Base-by-base conservation (phyloP, 441 rosid genomes). In the Mallotus japonicus region DNA sequence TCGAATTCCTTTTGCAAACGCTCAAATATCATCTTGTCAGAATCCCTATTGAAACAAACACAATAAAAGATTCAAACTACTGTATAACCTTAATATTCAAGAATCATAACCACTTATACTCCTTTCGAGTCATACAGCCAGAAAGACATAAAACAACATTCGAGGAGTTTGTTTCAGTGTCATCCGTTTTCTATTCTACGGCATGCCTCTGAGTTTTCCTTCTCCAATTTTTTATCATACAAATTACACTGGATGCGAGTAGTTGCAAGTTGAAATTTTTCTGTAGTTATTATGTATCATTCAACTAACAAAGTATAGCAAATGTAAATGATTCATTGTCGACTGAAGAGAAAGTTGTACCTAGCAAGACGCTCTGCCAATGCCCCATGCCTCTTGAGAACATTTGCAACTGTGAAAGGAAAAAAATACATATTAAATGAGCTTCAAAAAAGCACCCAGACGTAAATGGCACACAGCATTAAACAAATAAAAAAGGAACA, bases 1-100 rank as follows among this genome's bases (percentile, higher is more conserved):
- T 92, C 96, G 83, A 95, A 95, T 80, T 95, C 99, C 73, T 88
- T 92, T 76, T 78, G 93, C 40, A 95, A 85, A 63, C 92, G 98
- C 81, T 88, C 97, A 80, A 83, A 92, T 79, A 91, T 81, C 80
- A 74, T 82, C 86, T 92, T 95, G 80, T 95, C 97, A 73, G 99
- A 95, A 80, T 95, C 98, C 91, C 98, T 92, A 69, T 40, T 58
- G 19, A 68, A 73, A 22, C 73, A 83, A 73, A 44, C 44, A 22
- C 69, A 69, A 66, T 65, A 67, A 86, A 7, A 46, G 71, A 70
- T 83, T 19, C 50, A 73, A 60, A 55, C 62, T 11, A 4, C 61
- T 44, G 15, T 40, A 60, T 12, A 75, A 73, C 71, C 70, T 69
- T 22, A 75, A 65, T 17, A 61, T 59, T 71, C 65, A 44, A 50